Base-by-base conservation (phyloP, 371 early-diverging fungal species). In the Actinomortierella ambigua region DNA sequence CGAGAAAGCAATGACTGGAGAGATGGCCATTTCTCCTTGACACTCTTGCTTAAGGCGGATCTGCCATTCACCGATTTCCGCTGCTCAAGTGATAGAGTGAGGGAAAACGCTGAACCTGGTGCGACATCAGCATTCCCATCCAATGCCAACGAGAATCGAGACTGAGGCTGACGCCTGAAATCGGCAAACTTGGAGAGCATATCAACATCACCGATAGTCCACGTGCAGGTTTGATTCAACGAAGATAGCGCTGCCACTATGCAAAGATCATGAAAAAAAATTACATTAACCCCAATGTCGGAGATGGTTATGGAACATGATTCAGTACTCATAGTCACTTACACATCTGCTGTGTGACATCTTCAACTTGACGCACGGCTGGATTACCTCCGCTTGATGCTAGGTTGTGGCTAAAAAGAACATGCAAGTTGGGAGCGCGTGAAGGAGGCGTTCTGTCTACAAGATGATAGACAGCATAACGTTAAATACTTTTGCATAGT, bases 191-290 rank as follows among this genome's bases (percentile, higher is more conserved):
- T 51, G 7, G 54, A 27, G 13, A 59, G 39, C 0, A 65, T 4
- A 29, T 55, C 65, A 2, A 59, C 5, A 9, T 49, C 46, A 15
- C 49, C 59, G 1, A 44, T 24, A 18, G 17, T 46, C 65, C 65
- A 65, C 11, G 22, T 5, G 1, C 14, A 6, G 3, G 22, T 29
- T 41, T 65, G 59, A 18, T 65, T 59, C 17, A 63, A 24, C 6
- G 20, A 14, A 26, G 43, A 8, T 0, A 58, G 15, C 0, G 41
- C 43, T 26, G 26, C 43, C 14, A 15, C 11, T 54, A n/a, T n/a
- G n/a, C n/a, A n/a, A 11, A 17, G 2, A 17, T 13, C 13, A 17
- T 4, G 18, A 48, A 22, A 18, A 2, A 48, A 48, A 48, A 5
- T 3, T 48, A 18, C 23, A 18, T 17, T 18, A 18, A 18, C 48